Conservation (phyloP, 106 monocot genomes). For the Dioscorea dumetorum region DNA sequence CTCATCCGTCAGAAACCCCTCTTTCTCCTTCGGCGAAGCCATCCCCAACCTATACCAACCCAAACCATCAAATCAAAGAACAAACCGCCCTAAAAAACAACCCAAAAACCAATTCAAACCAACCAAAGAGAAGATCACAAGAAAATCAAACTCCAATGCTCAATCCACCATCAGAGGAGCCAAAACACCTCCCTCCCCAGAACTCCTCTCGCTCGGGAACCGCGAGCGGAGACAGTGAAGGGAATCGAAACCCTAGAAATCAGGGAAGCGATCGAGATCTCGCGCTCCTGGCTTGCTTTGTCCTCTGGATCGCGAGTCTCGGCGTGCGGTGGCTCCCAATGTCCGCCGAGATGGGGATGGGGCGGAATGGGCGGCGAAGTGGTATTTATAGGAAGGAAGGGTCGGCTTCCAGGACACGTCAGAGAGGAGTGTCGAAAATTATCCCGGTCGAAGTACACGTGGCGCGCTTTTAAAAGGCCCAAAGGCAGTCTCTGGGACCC, state of each 20-base stretch:
- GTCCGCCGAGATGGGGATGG: too few species aligned
- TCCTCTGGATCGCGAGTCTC: too few species aligned
- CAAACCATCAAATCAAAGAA: not conserved
- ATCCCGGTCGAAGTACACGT: too few species aligned
- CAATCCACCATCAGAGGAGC: not conserved
- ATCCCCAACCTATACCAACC: conserved; percentile 15
- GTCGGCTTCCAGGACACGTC: too few species aligned
- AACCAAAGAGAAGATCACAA: not conserved
- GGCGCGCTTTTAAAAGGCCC: too few species aligned
- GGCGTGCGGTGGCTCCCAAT: not conserved
- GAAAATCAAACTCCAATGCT: not conserved
- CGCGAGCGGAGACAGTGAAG: conserved; percentile 10
- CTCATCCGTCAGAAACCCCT: conserved; percentile 60
- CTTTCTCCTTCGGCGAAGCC: conserved; percentile 58
- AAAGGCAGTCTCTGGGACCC: too few species aligned
- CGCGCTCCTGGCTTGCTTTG: too few species aligned
- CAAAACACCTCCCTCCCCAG: not conserved
- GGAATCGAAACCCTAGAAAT: not conserved
- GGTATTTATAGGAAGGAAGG: too few species aligned
- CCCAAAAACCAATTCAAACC: not conserved
- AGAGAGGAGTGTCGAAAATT: too few species aligned
- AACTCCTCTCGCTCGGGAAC: conserved; percentile 12
- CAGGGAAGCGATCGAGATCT: not conserved
- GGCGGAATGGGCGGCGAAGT: too few species aligned
- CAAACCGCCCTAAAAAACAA: not conserved